Conservation (phyloP, 176 grass and related monocot genomes). For the Phragmites australis region DNA sequence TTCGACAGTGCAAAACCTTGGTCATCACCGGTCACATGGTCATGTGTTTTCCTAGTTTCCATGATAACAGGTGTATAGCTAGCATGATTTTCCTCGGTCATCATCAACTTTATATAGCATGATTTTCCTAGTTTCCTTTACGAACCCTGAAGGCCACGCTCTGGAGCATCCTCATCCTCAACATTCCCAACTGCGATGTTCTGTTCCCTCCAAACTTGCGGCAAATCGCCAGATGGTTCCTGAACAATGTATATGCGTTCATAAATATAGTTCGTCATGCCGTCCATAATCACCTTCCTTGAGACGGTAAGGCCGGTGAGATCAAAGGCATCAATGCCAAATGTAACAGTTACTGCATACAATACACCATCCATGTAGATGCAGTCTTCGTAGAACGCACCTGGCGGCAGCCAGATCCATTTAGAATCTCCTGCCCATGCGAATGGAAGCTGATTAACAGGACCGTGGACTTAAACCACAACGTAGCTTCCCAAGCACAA, state of each 20-base stretch:
- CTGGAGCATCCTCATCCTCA: too few species aligned
- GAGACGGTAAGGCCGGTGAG: background rate
- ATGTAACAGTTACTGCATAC: background rate
- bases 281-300: background rate
- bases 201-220: background rate
- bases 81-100: background rate
- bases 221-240: background rate
- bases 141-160: background rate
- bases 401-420: background rate
- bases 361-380: background rate
- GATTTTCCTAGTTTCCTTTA: background rate
- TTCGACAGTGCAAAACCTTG: background rate
- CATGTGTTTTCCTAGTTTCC: background rate
- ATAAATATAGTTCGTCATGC: background rate
- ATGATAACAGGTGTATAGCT: too few species aligned
- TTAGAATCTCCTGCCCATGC: background rate
- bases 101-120: background rate
- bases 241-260: background rate
- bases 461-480: background rate
- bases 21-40: background rate
- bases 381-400: background rate
- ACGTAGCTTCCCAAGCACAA: background rate
- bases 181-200: background rate
- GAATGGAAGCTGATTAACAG: background rate
- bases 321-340: background rate